Evolutionary conservation across 2,329 filamentous ascomycete genomes (phyloP), one percentile per base, ranked within the genome.

Genomic region (Phaeomoniella chlamydospora): DNA sequence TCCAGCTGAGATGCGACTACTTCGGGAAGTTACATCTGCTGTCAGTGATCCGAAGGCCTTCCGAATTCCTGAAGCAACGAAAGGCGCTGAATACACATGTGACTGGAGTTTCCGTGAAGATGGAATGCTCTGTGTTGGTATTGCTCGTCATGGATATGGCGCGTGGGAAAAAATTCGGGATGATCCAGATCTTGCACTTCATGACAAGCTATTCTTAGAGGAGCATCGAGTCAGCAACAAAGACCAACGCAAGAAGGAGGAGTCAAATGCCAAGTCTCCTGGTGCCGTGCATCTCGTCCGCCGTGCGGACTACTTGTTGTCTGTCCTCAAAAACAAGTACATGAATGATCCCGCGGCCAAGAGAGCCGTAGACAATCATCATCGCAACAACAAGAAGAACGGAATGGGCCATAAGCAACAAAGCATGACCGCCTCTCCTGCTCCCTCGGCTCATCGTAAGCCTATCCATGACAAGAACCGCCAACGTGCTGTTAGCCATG

Each of bases 191-290:
- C 72, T 98, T 15, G 81, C 77, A 5, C 77, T 98, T 62, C 64
- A 67, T 2, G 86, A 94, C 49, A 96, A 94, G 52, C 83, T 96
- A 54, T 98, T 93, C 62, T 64, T 98, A 1, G 90, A 98, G 54
- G 92, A 98, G 57, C 87, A 96, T 55, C 81, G 88, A n/a, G 88
- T 96, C 13, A 90, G 93, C 56, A 90, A 92, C 62, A 96, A 96
- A 55, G 87, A 90, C 49, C 86, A 94, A 56, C 80, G 90, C 22
- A 84, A 85, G 49, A 74, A 65, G 12, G 79, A 84, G 13, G 62
- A 73, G 43, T 62, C 61, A 39, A 49, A 58, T 17, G 62, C 60
- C 22, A 92, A 93, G 50, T 93, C 88, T 2, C 90, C 90, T 3
- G 90, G 90, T n/a, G 88, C 90, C 15, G 90, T 98, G 17, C 90